Base-by-base conservation (phyloP, 2,329 filamentous ascomycete species). In the Fusarium papillatum region DNA sequence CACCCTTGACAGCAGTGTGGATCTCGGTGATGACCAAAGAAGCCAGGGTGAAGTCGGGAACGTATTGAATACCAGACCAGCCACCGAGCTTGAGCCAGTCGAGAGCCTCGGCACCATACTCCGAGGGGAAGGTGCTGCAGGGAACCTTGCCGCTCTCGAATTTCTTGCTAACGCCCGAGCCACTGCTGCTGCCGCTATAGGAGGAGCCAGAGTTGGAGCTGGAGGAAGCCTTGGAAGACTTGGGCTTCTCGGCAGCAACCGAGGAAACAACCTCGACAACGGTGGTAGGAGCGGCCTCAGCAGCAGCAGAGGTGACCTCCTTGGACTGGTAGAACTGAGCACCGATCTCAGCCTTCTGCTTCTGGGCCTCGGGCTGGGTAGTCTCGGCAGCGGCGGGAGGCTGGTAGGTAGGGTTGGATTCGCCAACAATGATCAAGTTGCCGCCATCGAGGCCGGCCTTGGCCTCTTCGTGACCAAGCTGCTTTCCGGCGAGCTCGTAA, bases 51-150 rank as follows among this genome's bases (percentile, higher is more conserved):
- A 87, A 92, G 72, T 87, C 86, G 66, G 89, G 88, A 17, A 87
- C 85, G 65, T 88, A 87, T 85, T 98, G 95, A 72, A 98, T 88
- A 81, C 95, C 95, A 76, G 91, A 92, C 93, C 93, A 99, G 75
- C 95, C 95, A 72, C 88, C 90, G 10, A 95, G 86, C 22, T 89
- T 88, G 31, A 96, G 88, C 88, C 93, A 96, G 67, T 89, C 82
- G 36, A 97, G 86, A 61, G 91, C 66, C 57, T 98, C 81, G 2
- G 96, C 94, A 78, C 97, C 97, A 81, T 97, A 98, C 0, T 91
- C 87, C 5, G 91, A 92, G 19, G 96, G 96, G 87, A 98, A 98
- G 2, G 88, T 81, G 73, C 84, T 85, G 86, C 97, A 98, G 75
- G 89, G 85, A 66, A 97, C 80, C 78, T 91, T 84, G 71, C 95